phyloP scores from a whole-genome alignment of 257 asterid species.

The Jasminum sambac region DNA sequence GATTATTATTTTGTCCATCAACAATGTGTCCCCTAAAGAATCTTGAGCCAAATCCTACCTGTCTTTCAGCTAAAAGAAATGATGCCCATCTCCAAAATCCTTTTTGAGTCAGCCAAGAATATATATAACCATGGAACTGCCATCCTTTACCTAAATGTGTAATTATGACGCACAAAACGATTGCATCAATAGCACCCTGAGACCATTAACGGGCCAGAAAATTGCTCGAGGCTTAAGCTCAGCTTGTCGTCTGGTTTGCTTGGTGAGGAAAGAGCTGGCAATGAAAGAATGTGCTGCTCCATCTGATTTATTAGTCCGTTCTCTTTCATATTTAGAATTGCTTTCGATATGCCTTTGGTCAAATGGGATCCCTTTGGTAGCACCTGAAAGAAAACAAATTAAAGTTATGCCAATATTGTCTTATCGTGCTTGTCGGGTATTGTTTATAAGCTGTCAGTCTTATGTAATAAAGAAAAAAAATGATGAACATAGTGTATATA shows the following conservation, averaged over 20 bases:
- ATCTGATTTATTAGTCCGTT: constrained; percentile 45
- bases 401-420: neutral
- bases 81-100: constrained; percentile 21
- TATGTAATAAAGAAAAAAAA: too few species aligned
- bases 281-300: constrained; percentile 36
- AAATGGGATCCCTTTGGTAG: constrained; percentile 55
- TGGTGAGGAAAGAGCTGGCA: constrained; percentile 37
- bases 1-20: neutral
- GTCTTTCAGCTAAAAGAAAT: constrained; percentile 5
- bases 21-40: neutral
- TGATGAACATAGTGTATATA: neutral
- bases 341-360: constrained; percentile 53
- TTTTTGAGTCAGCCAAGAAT: neutral
- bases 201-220: constrained; percentile 39
- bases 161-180: constrained; percentile 25
- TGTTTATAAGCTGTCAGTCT: too few species aligned
- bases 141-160: constrained; percentile 14
- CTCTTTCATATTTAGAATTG: constrained; percentile 49
- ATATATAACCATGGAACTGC: neutral
- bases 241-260: constrained; percentile 13
- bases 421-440: too few species aligned
- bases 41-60: neutral
- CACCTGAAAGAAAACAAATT: constrained; percentile 33
- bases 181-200: constrained; percentile 28
- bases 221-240: constrained; percentile 42